phyloP scores from a whole-genome alignment of 345 rosid species.

The Garcia nutans region DNA sequence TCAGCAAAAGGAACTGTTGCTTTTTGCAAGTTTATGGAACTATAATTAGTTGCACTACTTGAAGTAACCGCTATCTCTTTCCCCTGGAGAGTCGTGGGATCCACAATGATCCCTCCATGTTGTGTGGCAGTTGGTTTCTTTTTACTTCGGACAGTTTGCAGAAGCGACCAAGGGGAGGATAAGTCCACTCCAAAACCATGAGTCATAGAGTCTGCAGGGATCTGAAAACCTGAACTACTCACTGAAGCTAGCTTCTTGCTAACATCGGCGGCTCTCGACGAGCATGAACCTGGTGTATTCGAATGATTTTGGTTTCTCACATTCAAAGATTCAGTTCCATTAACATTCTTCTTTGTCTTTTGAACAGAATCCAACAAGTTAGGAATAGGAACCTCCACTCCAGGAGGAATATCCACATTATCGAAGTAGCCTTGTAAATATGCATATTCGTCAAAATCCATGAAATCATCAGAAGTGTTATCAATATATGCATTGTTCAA shows the following conservation, averaged over 20 bases:
- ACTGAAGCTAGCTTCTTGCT: constrained; percentile 25
- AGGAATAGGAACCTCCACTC: constrained; percentile 75
- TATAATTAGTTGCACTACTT: constrained; percentile 26
- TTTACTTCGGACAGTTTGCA: constrained; percentile 21
- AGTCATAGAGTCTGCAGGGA: constrained; percentile 11
- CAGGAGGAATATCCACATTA: constrained; percentile 62
- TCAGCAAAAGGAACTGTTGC: constrained; percentile 14
- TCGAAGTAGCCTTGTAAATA: constrained; percentile 69
- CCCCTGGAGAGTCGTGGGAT: constrained; percentile 19
- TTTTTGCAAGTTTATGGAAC: constrained; percentile 12
- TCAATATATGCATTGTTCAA: constrained; percentile 36
- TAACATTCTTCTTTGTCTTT: constrained; percentile 20
- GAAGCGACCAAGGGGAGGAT: constrained; percentile 22
- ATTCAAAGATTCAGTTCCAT: constrained; percentile 26
- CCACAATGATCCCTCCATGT: constrained; percentile 15
- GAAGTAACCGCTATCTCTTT: constrained; percentile 24
- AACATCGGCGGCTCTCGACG: constrained; percentile 15
- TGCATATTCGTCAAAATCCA: constrained; percentile 47
- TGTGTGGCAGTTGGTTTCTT: constrained; percentile 27
- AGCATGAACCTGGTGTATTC: constrained; percentile 4
- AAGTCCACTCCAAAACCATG: constrained; percentile 28
- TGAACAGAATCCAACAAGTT: constrained; percentile 44
- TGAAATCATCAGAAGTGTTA: constrained; percentile 24
- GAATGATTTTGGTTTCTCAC: constrained; percentile 5
- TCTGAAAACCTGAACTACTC: constrained; percentile 24